phyloP scores from a whole-genome alignment of 164 flowering plant genomes.

The Paratinospora sagittata region DNA sequence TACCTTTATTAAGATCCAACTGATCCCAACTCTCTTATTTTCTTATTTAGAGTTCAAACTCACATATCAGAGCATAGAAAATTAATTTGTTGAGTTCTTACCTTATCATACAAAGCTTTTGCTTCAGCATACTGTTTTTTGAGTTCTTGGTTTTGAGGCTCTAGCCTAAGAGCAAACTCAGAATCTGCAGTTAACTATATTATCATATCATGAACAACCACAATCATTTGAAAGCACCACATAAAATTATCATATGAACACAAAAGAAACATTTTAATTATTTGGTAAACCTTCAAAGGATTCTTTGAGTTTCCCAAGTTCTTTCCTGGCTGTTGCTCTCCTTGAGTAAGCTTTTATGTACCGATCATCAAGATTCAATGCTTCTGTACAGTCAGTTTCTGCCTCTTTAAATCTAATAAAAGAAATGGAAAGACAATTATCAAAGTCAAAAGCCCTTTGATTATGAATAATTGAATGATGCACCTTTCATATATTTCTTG shows the following conservation, averaged over 20 bases:
- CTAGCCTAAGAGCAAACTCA: slow-evolving; percentile 87
- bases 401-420: slow-evolving; percentile 70
- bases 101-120: slow-evolving; percentile 68
- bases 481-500: too few species aligned
- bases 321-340: slow-evolving; percentile 92
- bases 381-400: slow-evolving; percentile 93
- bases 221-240: neutral
- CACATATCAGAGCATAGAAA: neutral
- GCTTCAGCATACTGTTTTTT: slow-evolving; percentile 72
- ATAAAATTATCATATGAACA: neutral
- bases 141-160: slow-evolving; percentile 84
- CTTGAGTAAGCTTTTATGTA: slow-evolving; percentile 95
- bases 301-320: slow-evolving; percentile 76
- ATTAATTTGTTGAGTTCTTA: slow-evolving; percentile 16
- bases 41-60: neutral
- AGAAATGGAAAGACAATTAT: neutral
- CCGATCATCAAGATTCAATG: slow-evolving; percentile 89
- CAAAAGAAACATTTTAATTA: neutral
- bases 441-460: neutral
- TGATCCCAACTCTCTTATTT: neutral
- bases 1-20: too few species aligned
- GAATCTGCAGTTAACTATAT: slow-evolving; percentile 55
- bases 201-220: neutral
- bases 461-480: too few species aligned
- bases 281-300: slow-evolving; percentile 60